Base-by-base conservation (phyloP, 1,284 basidiomycete genomes). In the Papiliotrema nemorosa region DNA sequence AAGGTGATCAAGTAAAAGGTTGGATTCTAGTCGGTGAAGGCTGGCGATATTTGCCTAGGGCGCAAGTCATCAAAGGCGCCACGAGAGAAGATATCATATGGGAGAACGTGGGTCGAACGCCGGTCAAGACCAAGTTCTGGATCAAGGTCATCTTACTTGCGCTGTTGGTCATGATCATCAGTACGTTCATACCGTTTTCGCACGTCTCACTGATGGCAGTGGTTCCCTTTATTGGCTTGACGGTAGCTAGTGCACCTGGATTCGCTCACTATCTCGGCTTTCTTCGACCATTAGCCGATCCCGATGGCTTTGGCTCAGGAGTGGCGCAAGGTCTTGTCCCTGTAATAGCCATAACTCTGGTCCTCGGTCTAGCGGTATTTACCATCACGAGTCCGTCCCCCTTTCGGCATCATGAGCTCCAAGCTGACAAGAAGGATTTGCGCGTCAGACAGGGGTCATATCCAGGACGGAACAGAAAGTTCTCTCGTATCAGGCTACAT, bases 31-130 rank as follows among this genome's bases (percentile, higher is more conserved):
- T 88, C 29, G 87, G 87, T 3, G 77, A 81, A 21, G 86, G 85
- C 0, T 65, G 88, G 49, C 70, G 80, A 46, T 79, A 79, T 57
- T 68, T 89, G n/a, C 82, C 81, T 13, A 81, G 81, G 1, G 74
- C 85, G 3, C 74, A 85, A 63, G 70, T 84, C 27, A 86, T 90
- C 25, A 82, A 86, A 60, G 87, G 87, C 1, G 75, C 84, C 40
- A 83, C 85, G 13, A 87, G 86, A 67, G 87, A 89, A 60, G 87
- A 89, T 64, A 81, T 90, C 26, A 70, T 84, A 45, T 90, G 87
- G 87, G 80, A 83, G 54, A 82, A 87, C 43, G 71, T 89, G 20
- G 86, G 87, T 58, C 77, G 78, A 53, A 80, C 81, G 56, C 69
- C 79, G n/a, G 78, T 75, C 22, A 58, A 79, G 79, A 52, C 64